Evolutionary conservation across 2,329 filamentous ascomycete genomes (phyloP).

Genomic region (Alternaria ethzedia): DNA sequence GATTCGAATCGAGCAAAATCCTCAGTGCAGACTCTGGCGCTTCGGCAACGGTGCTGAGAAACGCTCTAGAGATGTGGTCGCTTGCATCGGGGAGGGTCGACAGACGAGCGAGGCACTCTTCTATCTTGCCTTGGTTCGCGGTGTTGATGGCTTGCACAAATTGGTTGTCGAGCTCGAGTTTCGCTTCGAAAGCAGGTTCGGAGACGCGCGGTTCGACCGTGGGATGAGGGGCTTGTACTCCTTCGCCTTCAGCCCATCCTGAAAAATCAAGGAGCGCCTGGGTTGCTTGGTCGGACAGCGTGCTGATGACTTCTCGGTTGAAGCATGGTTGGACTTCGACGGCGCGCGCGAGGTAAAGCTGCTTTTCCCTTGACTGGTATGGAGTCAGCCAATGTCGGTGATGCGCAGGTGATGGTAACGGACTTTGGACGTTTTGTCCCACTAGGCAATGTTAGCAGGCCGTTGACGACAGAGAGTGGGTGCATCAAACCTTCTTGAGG

Average conservation of each 20-base stretch:
- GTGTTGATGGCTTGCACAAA: conserved; percentile 85
- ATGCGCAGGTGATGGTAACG: conserved; percentile 27
- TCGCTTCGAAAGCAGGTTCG: conserved; percentile 64
- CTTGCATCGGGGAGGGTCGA: conserved; percentile 64
- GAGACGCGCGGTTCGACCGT: conserved; percentile 37
- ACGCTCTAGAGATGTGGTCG: conserved; percentile 86
- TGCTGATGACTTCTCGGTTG: conserved; percentile 95
- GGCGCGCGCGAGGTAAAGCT: conserved; percentile 92
- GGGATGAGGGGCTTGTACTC: conserved; percentile 70
- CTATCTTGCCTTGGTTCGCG: conserved; percentile 77
- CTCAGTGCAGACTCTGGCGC: conserved; percentile 78
- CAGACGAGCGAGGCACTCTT: conserved; percentile 81
- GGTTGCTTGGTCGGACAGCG: conserved; percentile 94
- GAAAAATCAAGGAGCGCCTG: conserved; percentile 94
- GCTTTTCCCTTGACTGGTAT: conserved; percentile 85
- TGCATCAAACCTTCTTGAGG: conserved; percentile 77
- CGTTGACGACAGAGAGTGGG: neutral
- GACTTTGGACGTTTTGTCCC: conserved; percentile 98
- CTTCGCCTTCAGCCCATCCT: conserved; percentile 95
- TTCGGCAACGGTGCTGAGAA: conserved; percentile 87
- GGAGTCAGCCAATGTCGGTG: conserved; percentile 40
- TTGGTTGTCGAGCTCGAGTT: conserved; percentile 87
- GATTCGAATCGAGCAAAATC: conserved; percentile 76
- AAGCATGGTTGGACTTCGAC: conserved; percentile 99
- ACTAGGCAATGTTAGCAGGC: conserved; percentile 60